Evolutionary conservation across 2,329 filamentous ascomycete genomes (phyloP), one percentile per base, ranked within the genome.

Genomic region (Elsinoe fawcettii): DNA sequence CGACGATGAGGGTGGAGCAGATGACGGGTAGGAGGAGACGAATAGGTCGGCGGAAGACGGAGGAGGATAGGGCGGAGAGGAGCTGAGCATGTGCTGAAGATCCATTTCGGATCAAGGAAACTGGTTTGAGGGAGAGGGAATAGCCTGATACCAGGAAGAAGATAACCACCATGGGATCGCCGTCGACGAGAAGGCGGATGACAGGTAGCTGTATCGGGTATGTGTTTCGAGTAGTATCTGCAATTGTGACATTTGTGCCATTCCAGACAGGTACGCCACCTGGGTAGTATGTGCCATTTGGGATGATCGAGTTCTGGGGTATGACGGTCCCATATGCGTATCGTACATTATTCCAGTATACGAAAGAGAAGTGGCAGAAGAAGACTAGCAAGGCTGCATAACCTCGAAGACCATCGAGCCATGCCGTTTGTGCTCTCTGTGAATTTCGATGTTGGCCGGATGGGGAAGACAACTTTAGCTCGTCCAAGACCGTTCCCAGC

Each of bases 311-410:
- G 16, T 46, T 9, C 9, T 51, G 34, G 11, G 59, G 57, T 22
- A 56, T 55, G 30, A 57, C 51, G 20, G 59, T 61, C 22, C 56
- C 59, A 27, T 57, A 59, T 34, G 57, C 36, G 5, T 49, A 55
- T 14, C 37, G 32, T n/a, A 56, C 49, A 18, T 58, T 59, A 23
- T 58, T 44, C 39, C 58, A 56, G 36, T 61, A 61, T 8, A 53
- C 51, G 14, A 61, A 57, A 16, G 79, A 69, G 66, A 85, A 77
- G 66, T 85, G 81, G 55, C 84, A 80, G 62, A 78, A 74, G 67
- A 86, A 87, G 12, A 87, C 84, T 25, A 86, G 66, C 27, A 87
- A 75, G 2, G 84, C 82, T 3, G 84, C 83, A 60, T 87, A 85
- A 2, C 85, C 84, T 65, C 85, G 73, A 12, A 87, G 71, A 12